phyloP scores from a whole-genome alignment of 2,329 filamentous ascomycete species.

The Graphiopsis chlorocephala region DNA sequence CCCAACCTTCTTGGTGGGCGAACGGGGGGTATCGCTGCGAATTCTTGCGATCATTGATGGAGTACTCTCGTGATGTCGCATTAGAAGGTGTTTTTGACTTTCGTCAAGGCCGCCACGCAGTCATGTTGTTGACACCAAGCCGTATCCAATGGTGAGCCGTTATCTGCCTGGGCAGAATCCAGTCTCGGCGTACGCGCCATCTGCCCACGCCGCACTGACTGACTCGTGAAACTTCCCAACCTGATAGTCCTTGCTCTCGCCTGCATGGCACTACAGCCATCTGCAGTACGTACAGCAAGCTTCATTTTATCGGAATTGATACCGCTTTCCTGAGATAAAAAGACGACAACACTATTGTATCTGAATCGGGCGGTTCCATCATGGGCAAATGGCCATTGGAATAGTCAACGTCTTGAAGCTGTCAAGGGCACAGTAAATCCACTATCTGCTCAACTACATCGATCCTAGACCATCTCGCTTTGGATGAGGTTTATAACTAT shows the following conservation, averaged over 20 bases:
- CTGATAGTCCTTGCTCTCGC: not conserved
- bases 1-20: not conserved
- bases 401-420: not conserved
- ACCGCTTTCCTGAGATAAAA: not conserved
- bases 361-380: not conserved
- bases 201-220: not conserved
- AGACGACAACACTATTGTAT: not conserved
- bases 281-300: not conserved
- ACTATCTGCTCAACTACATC: not conserved
- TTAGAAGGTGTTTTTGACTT: not conserved
- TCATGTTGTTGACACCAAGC: not conserved
- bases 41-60: not conserved
- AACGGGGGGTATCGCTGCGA: not conserved
- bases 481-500: not conserved
- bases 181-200: not conserved
- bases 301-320: not conserved
- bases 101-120: not conserved
- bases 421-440: not conserved
- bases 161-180: conserved; percentile 1
- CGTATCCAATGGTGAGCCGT: not conserved
- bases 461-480: not conserved
- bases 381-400: not conserved
- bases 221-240: not conserved
- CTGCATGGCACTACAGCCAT: not conserved
- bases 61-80: not conserved